A percentile compares a stretch with the other conserved stretches of the same genome.
Evolutionary conservation across 352 stramenopile species (phyloP).

Genomic region (Globisporangium uncinulatum): DNA sequence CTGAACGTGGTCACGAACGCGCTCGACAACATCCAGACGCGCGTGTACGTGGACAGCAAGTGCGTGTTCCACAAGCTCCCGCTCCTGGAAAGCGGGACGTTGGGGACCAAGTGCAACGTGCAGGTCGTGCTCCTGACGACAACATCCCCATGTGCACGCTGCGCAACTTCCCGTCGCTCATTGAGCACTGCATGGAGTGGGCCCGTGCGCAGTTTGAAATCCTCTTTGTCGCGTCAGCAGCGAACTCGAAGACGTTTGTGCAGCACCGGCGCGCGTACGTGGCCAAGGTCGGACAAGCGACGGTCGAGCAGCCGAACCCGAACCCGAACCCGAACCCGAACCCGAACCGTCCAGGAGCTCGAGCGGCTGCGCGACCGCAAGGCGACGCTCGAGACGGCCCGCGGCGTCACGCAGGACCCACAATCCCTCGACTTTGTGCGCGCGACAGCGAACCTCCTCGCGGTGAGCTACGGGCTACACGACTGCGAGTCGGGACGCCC

Average conservation of each 20-base stretch:
- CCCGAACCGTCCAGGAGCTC: too few relatives aligned
- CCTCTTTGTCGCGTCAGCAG: conserved; percentile 72
- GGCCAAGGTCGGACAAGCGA: conserved; percentile 58
- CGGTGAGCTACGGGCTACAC: conserved; percentile 76
- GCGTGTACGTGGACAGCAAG: conserved; percentile 97
- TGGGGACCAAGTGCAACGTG: conserved; percentile 99
- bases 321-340: too few relatives aligned
- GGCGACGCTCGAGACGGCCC: conserved; percentile 45
- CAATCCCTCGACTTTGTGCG: conserved; percentile 78
- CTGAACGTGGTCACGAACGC: conserved; percentile 98
- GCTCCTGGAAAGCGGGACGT: conserved; percentile 97
- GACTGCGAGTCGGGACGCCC: too few relatives aligned
- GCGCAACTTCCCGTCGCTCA: conserved; percentile 97
- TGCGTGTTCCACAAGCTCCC: conserved; percentile 96
- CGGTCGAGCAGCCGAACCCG: conserved; percentile 76
- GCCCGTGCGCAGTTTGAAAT: conserved; percentile 85
- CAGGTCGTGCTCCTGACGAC: conserved; percentile 93
- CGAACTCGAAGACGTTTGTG: conserved; percentile 84
- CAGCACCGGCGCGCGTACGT: conserved; percentile 69
- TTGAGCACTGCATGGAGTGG: conserved; percentile 99
- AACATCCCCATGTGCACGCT: conserved; percentile 99
- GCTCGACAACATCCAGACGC: conserved; percentile 98
- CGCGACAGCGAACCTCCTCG: conserved; percentile 71
- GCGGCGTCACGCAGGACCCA: conserved; percentile 42
- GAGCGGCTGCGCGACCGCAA: conserved; percentile 58